phyloP scores from a whole-genome alignment of 2,329 filamentous ascomycete genomes.

The Pyrenophora teres region DNA sequence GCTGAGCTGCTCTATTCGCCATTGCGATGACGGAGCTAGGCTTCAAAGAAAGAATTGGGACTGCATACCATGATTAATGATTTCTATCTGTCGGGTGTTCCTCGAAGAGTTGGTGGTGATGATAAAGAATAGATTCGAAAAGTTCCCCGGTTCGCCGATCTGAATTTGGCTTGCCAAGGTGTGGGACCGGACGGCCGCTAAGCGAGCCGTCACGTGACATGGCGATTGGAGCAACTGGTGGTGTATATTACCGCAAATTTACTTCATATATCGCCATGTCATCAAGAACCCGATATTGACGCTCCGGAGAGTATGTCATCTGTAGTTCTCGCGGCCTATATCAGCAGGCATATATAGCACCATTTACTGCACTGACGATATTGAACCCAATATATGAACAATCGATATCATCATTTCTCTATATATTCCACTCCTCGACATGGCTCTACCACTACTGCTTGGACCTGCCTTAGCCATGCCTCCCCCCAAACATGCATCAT shows the following conservation, averaged over 20 bases:
- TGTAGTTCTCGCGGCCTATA: too few relatives aligned
- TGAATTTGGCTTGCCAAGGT: slow-evolving; percentile 19
- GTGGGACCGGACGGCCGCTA: slow-evolving; percentile 1
- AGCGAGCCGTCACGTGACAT: slow-evolving; percentile 4
- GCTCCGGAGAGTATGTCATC: too few relatives aligned
- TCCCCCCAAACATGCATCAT: slow-evolving; percentile 13
- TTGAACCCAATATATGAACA: slow-evolving; percentile 1
- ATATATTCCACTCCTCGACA: slow-evolving; percentile 20
- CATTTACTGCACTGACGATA: not conserved
- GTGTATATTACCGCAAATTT: too few relatives aligned
- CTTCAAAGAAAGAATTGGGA: not conserved
- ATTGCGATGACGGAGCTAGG: not conserved
- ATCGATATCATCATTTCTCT: slow-evolving; percentile 21
- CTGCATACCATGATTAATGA: slow-evolving; percentile 49
- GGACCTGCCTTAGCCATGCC: slow-evolving; percentile 26
- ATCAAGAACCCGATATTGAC: too few relatives aligned
- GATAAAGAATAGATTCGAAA: slow-evolving; percentile 25
- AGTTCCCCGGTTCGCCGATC: slow-evolving; percentile 20
- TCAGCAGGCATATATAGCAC: too few relatives aligned
- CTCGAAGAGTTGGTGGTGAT: slow-evolving; percentile 48
- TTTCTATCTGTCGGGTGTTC: slow-evolving; percentile 49
- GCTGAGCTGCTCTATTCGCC: not conserved
- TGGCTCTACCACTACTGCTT: slow-evolving; percentile 15
- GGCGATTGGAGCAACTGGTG: too few relatives aligned
- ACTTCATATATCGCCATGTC: too few relatives aligned